Conservation (phyloP, 306 rosid species). For the Cicer pinnatifidum region DNA sequence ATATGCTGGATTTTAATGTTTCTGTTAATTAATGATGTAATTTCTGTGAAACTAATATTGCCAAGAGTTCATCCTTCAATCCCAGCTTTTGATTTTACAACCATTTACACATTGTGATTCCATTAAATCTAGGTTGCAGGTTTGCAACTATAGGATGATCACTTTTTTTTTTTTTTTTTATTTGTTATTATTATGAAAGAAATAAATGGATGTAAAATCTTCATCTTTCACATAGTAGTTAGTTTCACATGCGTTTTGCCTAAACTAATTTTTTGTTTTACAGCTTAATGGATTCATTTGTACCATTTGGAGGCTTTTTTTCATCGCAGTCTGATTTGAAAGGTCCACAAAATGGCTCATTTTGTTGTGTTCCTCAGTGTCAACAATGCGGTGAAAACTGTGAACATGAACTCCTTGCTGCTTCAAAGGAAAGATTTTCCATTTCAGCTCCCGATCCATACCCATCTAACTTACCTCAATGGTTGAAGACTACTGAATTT, state of each 20-base stretch:
- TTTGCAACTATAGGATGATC: conserved; percentile 2
- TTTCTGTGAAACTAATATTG: conserved; percentile 6
- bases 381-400: conserved; percentile 57
- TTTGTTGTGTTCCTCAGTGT: conserved; percentile 52
- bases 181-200: conserved; percentile 12
- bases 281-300: conserved; percentile 97
- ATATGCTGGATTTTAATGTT: conserved; percentile 18
- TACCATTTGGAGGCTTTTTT: conserved; percentile 95
- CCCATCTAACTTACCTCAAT: conserved; percentile 69
- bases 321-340: conserved; percentile 77
- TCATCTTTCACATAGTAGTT: conserved; percentile 30
- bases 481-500: conserved; percentile 68
- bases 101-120: conserved; percentile 17
- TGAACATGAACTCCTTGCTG: conserved; percentile 59
- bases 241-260: conserved; percentile 36
- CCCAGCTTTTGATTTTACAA: conserved; percentile 12
- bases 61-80: background rate
- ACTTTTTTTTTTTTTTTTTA: background rate
- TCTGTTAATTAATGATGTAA: background rate
- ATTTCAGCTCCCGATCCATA: conserved; percentile 57
- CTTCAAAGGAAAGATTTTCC: conserved; percentile 53
- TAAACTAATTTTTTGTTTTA: conserved; percentile 33
- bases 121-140: background rate
- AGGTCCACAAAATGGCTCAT: conserved; percentile 56
- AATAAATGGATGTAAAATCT: conserved; percentile 33